Evolutionary conservation across 1,284 basidiomycete species (phyloP).

Genomic region (Bondarzewia mesenterica): DNA sequence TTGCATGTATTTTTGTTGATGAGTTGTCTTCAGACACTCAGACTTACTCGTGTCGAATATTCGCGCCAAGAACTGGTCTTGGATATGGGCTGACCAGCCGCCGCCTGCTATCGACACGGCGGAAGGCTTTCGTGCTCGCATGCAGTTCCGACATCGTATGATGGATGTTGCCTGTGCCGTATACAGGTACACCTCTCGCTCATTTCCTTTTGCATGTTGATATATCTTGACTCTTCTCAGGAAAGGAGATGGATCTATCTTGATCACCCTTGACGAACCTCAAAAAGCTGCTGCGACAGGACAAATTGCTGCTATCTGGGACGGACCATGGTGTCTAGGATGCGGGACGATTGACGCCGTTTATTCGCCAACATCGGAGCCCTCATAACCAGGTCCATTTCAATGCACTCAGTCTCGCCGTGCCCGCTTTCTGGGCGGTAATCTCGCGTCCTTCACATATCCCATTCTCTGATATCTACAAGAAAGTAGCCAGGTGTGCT

Average conservation of each 20-base stretch:
- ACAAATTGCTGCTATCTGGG: constrained; percentile 73
- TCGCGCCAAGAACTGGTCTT: constrained; percentile 48
- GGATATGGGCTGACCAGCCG: constrained; percentile 66
- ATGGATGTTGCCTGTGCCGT: constrained; percentile 41
- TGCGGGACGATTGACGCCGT: constrained; percentile 57
- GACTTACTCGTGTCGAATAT: constrained; percentile 48
- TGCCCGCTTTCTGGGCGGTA: no score
- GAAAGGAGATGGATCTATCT: constrained; percentile 19
- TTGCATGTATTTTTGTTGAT: background rate
- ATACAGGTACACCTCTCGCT: constrained; percentile 17
- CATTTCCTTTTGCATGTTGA: background rate
- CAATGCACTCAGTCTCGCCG: no score
- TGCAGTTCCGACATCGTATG: constrained; percentile 75
- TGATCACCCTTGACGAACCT: constrained; percentile 47
- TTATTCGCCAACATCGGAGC: background rate
- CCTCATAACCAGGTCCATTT: background rate
- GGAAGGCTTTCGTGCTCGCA: constrained; percentile 38
- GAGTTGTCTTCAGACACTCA: constrained; percentile 47
- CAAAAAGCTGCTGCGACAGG: constrained; percentile 72
- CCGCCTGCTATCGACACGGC: constrained; percentile 35
- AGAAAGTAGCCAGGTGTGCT: no score
- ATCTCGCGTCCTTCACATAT: no score
- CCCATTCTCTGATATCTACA: no score
- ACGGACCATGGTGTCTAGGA: constrained; percentile 75
- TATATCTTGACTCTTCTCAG: background rate